Percentiles rank a stretch among this genome's conserved stretches.
Evolutionary conservation across 352 stramenopile genomes (phyloP).

Genomic region (Globisporangium polare): DNA sequence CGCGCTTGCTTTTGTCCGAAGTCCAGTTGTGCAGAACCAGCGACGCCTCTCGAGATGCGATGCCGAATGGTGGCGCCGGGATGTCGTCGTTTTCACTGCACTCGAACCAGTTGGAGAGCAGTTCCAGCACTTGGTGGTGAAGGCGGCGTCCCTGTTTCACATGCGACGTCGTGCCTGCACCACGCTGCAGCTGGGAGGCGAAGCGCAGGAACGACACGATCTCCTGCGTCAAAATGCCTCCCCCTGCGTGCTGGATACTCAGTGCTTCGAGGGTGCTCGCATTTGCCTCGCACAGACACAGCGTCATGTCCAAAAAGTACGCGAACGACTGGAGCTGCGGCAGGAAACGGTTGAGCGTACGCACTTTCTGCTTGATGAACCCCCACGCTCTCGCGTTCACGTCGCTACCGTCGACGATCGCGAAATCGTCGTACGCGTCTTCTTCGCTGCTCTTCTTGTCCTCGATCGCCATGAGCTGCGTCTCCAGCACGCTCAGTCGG

Average conservation of each 20-base stretch:
- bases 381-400: slow-evolving; percentile 13
- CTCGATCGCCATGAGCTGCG: slow-evolving; percentile 16
- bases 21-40: slow-evolving; percentile 68
- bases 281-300: slow-evolving; percentile 39
- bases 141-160: slow-evolving; percentile 25
- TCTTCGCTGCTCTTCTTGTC: slow-evolving; percentile 8
- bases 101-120: slow-evolving; percentile 49
- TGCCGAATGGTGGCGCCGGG: slow-evolving; percentile 42
- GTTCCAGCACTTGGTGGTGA: slow-evolving; percentile 27
- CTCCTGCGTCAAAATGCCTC: slow-evolving; percentile 10
- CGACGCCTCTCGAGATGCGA: slow-evolving; percentile 50
- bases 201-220: slow-evolving; percentile 24
- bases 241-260: slow-evolving; percentile 20
- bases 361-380: slow-evolving; percentile 17
- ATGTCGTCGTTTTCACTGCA: slow-evolving; percentile 17
- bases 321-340: slow-evolving; percentile 36
- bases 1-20: slow-evolving; percentile 28
- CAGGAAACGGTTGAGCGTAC: slow-evolving; percentile 34
- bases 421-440: slow-evolving; percentile 8
- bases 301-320: slow-evolving; percentile 21
- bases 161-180: slow-evolving; percentile 9
- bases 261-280: slow-evolving; percentile 21
- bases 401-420: background rate
- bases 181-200: slow-evolving; percentile 15
- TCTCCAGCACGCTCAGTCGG: slow-evolving; percentile 10